phyloP scores from a whole-genome alignment of 2,329 filamentous ascomycete genomes.

The Curvularia sp. region DNA sequence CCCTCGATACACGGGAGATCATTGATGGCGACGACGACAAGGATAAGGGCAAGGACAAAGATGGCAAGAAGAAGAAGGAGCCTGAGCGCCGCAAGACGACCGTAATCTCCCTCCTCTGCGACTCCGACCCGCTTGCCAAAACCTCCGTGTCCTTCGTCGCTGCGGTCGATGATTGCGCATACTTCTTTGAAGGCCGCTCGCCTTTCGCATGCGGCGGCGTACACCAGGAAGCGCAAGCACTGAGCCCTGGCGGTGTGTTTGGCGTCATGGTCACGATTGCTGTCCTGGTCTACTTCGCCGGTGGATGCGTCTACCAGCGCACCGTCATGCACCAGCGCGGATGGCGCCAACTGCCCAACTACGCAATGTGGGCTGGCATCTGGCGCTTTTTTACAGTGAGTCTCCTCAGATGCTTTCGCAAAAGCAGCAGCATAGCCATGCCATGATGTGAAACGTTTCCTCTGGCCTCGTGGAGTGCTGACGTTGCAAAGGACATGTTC shows the following conservation, averaged over 20 bases:
- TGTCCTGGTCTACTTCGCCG: slow-evolving; percentile 85
- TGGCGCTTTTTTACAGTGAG: slow-evolving; percentile 80
- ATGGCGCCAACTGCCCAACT: slow-evolving; percentile 95
- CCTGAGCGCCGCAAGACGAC: slow-evolving; percentile 73
- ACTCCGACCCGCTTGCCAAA: slow-evolving; percentile 75
- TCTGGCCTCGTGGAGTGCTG: slow-evolving; percentile 16
- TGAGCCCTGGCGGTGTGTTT: slow-evolving; percentile 78
- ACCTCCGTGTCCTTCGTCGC: slow-evolving; percentile 84
- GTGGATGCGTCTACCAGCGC: slow-evolving; percentile 93
- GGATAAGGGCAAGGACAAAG: slow-evolving; percentile 43
- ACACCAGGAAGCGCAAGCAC: slow-evolving; percentile 63
- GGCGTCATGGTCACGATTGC: slow-evolving; percentile 82
- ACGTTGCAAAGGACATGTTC: slow-evolving; percentile 61
- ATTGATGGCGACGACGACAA: slow-evolving; percentile 52
- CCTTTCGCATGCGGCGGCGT: slow-evolving; percentile 81
- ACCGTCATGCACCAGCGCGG: slow-evolving; percentile 93
- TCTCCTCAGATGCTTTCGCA: slow-evolving; percentile 12
- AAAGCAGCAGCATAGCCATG: slow-evolving; percentile 5
- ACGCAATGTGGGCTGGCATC: slow-evolving; percentile 88
- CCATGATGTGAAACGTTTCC: slow-evolving; percentile 1
- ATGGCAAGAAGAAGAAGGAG: slow-evolving; percentile 55
- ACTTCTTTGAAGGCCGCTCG: slow-evolving; percentile 93
- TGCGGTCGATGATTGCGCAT: slow-evolving; percentile 88
- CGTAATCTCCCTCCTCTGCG: slow-evolving; percentile 91
- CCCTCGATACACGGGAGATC: slow-evolving; percentile 42